These are phyloP conservation scores for Niveomyces coronatus DNA, from an alignment of 2,329 filamentous ascomycete genomes.

Conservation along the genomic window DNA sequence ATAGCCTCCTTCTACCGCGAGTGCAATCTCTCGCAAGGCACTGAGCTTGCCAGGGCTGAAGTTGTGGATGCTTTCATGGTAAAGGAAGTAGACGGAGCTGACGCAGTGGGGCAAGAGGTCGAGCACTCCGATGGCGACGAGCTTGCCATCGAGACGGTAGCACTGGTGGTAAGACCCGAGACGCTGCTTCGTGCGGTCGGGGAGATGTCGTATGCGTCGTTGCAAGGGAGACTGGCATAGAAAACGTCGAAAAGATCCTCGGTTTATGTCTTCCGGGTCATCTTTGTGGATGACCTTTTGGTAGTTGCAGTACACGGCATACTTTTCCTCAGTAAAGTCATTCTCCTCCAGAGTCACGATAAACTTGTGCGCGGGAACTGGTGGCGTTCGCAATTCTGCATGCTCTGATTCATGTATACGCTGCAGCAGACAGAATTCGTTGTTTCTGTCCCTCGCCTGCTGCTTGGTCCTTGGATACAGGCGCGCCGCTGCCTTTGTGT, in stretches of 20 bases:
- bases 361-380: conserved; percentile 56
- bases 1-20: conserved; percentile 61
- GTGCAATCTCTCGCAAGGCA: conserved; percentile 60
- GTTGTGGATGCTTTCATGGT: conserved; percentile 62
- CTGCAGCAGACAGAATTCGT: conserved; percentile 55
- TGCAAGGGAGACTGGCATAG: conserved; percentile 61
- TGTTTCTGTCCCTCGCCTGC: conserved; percentile 51
- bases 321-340: conserved; percentile 68
- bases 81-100: conserved; percentile 76
- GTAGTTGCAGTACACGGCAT: conserved; percentile 60
- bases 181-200: conserved; percentile 40
- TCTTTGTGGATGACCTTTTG: conserved; percentile 66
- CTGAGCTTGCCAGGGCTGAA: conserved; percentile 66
- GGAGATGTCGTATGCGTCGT: conserved; percentile 29
- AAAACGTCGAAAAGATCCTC: conserved; percentile 56
- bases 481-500: conserved; percentile 52
- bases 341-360: conserved; percentile 61
- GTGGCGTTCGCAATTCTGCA: conserved; percentile 42
- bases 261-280: conserved; percentile 44
- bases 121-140: conserved; percentile 67
- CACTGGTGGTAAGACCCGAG: conserved; percentile 75
- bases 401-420: conserved; percentile 61
- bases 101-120: conserved; percentile 69
- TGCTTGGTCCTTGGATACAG: conserved; percentile 58
- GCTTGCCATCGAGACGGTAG: conserved; percentile 64